These are phyloP conservation scores for Amanita rimosa DNA, from an alignment of 768 basidiomycete genomes.

Conservation along the genomic window DNA sequence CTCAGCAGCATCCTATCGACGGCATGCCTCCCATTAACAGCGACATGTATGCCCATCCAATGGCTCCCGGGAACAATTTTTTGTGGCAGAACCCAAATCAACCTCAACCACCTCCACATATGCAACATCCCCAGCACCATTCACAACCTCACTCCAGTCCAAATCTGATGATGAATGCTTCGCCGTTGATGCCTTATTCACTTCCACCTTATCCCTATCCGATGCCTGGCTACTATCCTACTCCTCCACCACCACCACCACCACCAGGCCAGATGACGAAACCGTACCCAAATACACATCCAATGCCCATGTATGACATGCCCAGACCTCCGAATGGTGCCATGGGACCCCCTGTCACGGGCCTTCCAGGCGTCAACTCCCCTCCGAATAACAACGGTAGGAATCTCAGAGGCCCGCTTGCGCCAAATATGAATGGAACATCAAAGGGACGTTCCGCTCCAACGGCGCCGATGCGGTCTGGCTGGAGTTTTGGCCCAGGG, in stretches of 20 bases:
- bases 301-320: slow-evolving; percentile 17
- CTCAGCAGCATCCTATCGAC: slow-evolving; percentile 22
- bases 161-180: slow-evolving; percentile 11
- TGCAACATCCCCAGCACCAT: slow-evolving; percentile 20
- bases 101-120: slow-evolving; percentile 15
- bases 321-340: slow-evolving; percentile 18
- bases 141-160: slow-evolving; percentile 13
- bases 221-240: slow-evolving; percentile 18
- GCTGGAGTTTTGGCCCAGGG: slow-evolving; percentile 70
- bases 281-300: slow-evolving; percentile 10
- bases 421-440: slow-evolving; percentile 17
- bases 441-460: slow-evolving; percentile 17
- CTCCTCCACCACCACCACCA: too few species aligned
- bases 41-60: slow-evolving; percentile 22
- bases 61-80: slow-evolving; percentile 23
- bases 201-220: slow-evolving; percentile 13
- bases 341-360: slow-evolving; percentile 7
- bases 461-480: slow-evolving; percentile 29
- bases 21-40: slow-evolving; percentile 17
- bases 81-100: slow-evolving; percentile 26
- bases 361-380: slow-evolving; percentile 12
- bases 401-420: slow-evolving; percentile 4
- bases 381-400: slow-evolving; percentile 16
- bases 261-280: slow-evolving; percentile 6
- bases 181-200: slow-evolving; percentile 25